A percentile compares a stretch with the other conserved stretches of the same genome.
Conservation (phyloP, 176 grass and related monocot genomes). For the Puccinellia tenuiflora region DNA sequence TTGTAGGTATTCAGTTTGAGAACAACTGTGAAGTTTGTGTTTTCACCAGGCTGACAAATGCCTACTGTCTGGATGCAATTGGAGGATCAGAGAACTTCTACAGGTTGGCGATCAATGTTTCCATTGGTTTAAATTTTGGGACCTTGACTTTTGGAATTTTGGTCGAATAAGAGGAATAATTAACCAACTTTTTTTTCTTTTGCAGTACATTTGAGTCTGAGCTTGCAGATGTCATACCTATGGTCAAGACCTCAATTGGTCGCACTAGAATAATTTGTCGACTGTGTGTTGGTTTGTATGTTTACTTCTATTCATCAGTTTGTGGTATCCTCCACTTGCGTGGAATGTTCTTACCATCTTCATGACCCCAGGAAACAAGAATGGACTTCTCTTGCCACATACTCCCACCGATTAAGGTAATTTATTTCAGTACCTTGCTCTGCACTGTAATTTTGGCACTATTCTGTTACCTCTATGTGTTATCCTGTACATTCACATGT, state of each 20-base stretch:
- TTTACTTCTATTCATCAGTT: not conserved
- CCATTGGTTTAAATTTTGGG: no score
- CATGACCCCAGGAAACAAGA: constrained; percentile 74
- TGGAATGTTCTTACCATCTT: not conserved
- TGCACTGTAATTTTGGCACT: not conserved
- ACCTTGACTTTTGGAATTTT: not conserved
- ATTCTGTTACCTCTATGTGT: not conserved
- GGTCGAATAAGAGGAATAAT: not conserved
- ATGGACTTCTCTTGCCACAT: constrained; percentile 96
- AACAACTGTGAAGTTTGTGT: constrained; percentile 92
- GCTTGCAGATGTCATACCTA: constrained; percentile 75
- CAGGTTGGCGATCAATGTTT: constrained; percentile 39
- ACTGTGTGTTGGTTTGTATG: constrained; percentile 72
- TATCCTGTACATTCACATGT: not conserved
- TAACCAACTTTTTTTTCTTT: not conserved
- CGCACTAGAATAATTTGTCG: constrained; percentile 85
- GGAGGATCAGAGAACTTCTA: constrained; percentile 99
- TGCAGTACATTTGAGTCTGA: constrained; percentile 84
- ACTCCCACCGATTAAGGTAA: constrained; percentile 92
- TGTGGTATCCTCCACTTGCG: not conserved
- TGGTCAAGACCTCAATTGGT: constrained; percentile 89
- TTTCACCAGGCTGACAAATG: constrained; percentile 94
- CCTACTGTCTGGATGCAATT: constrained; percentile 89
- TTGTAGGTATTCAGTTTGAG: constrained; percentile 86
- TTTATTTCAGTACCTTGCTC: not conserved